Evolutionary conservation across 192 early-diverging fungal genomes (phyloP), one percentile per base, ranked within the genome.

Genomic region (Dissophora ornata): DNA sequence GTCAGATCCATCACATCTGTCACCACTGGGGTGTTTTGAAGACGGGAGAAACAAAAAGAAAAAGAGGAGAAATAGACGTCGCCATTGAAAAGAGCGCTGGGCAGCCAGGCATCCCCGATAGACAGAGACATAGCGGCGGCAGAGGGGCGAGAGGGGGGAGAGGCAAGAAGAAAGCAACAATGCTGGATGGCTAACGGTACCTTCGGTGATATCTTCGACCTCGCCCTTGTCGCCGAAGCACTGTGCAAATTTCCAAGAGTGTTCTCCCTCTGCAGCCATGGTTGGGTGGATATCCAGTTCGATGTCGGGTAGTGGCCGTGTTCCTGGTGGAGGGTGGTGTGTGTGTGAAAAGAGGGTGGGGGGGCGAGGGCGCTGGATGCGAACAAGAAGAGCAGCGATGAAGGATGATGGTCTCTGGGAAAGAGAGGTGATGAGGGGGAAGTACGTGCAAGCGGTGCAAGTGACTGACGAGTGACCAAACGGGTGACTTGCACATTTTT

Each of bases 221-320:
- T 99, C 97, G 48, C 94, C 94, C 82, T 99, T 99, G 85, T 99
- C 97, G 55, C 97, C 97, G 86, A 99, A 99, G 84, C 97, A 99
- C 85, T 99, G 97, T 40, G 96, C 95, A 81, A 99, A 99, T 79
- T 95, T 93, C 93, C 93, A 95, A 50, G 69, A 71, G 57, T 69
- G 59, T 49, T 82, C 81, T 47, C 59, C 58, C 55, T 82, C 81
- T 53, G 70, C 26, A n/a, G 70, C 62, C 70, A 74, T 74, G 41
- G 32, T 38, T 71, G 57, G 36, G 12, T 52, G 24, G 56, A 30
- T 22, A 56, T 56, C 5, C 33, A 21, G 12, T 33, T 19, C 9
- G 3, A 53, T 32, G 51, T 21, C 4, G 4, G 9, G 47, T 48
- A 48, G 46, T 19, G 19, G 5, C 19, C 6, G 19, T 7, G 12